Evolutionary conservation across 2,329 filamentous ascomycete genomes (phyloP).

Genomic region (Bipolaris cookei): DNA sequence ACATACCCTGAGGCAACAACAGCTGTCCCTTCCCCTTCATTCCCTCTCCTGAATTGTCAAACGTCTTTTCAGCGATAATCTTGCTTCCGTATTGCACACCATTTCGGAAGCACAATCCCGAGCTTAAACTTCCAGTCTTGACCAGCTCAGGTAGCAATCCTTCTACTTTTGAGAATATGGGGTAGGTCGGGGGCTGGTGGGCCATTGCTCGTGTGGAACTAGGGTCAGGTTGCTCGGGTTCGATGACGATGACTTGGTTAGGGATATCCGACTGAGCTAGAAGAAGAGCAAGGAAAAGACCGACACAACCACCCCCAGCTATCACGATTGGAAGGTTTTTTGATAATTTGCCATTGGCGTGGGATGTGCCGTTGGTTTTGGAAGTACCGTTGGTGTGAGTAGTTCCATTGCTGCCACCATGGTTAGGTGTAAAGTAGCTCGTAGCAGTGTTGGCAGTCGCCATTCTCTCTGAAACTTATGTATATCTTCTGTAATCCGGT

Average conservation of each 20-base stretch:
- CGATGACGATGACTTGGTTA: slow-evolving; percentile 45
- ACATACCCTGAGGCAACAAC: slow-evolving; percentile 41
- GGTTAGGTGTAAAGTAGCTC: background rate
- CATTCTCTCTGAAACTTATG: background rate
- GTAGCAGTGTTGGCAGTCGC: slow-evolving; percentile 3
- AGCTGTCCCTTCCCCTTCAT: slow-evolving; percentile 35
- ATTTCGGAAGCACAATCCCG: slow-evolving; percentile 40
- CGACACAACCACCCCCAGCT: slow-evolving; percentile 51
- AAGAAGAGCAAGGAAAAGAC: slow-evolving; percentile 51
- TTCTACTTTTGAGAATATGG: slow-evolving; percentile 46
- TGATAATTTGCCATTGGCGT: background rate
- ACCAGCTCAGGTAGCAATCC: slow-evolving; percentile 48
- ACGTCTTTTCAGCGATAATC: slow-evolving; percentile 38
- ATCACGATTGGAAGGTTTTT: slow-evolving; percentile 41
- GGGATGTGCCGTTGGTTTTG: background rate
- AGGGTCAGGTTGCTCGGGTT: slow-evolving; percentile 31
- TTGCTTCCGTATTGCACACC: slow-evolving; percentile 29
- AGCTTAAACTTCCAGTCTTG: slow-evolving; percentile 30
- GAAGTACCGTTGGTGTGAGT: background rate
- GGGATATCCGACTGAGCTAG: slow-evolving; percentile 45
- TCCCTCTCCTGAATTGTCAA: slow-evolving; percentile 30
- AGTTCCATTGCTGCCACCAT: background rate
- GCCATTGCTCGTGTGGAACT: slow-evolving; percentile 52
- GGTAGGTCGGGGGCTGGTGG: slow-evolving; percentile 51
- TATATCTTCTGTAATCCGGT: background rate